Conservation (phyloP, 805 yeast genomes). For the Ogataea henricii region DNA sequence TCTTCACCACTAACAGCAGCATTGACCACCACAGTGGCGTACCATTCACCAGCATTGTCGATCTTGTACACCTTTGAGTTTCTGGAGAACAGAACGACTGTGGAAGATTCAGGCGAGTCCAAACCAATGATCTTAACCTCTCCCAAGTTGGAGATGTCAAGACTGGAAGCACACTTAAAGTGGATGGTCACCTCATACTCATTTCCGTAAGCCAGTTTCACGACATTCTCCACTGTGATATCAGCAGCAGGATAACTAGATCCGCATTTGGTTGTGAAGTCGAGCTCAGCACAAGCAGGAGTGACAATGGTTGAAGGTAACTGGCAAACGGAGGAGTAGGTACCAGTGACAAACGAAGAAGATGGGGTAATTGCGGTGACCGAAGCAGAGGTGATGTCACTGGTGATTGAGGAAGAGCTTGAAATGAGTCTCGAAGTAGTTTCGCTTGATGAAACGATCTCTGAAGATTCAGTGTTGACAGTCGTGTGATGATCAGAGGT, state of each 20-base stretch:
- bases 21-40: slow-evolving; percentile 28
- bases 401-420: neutral
- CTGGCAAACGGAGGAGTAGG: slow-evolving; percentile 1
- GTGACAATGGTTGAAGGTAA: slow-evolving; percentile 2
- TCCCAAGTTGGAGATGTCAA: slow-evolving; percentile 23
- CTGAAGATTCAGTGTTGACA: too few species aligned
- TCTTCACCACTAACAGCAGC: slow-evolving; percentile 19
- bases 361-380: neutral
- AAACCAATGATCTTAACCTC: slow-evolving; percentile 34
- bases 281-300: slow-evolving; percentile 17
- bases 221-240: slow-evolving; percentile 16
- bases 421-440: too few species aligned
- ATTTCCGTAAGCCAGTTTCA: slow-evolving; percentile 6
- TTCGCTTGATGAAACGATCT: too few species aligned
- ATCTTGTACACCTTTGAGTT: slow-evolving; percentile 25
- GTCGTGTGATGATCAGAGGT: too few species aligned
- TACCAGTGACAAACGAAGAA: neutral
- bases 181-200: slow-evolving; percentile 19
- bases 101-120: slow-evolving; percentile 28
- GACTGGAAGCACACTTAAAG: slow-evolving; percentile 16
- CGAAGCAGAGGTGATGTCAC: neutral
- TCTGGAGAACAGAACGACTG: slow-evolving; percentile 28
- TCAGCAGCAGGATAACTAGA: slow-evolving; percentile 23
- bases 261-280: slow-evolving; percentile 14
- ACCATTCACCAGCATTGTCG: slow-evolving; percentile 31